Evolutionary conservation across 176 grass and related monocot species (phyloP), one percentile per base, ranked within the genome.

Genomic region (Raddia distichophylla): DNA sequence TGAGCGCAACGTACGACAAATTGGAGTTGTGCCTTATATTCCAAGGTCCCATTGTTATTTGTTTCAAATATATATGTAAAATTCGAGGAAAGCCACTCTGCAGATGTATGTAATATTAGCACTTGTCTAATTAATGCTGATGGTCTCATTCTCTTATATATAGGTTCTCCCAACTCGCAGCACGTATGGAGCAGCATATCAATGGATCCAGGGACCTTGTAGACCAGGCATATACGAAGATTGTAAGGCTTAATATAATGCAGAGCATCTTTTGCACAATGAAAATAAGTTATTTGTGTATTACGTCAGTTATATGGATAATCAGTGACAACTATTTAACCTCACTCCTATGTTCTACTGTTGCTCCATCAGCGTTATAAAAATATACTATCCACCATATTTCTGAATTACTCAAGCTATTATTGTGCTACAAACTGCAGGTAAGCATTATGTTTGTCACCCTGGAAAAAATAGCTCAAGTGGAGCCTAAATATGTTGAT

Each of bases 381-480:
- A 75, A 49, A 19, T 46, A n/a, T n/a, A 17, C 46, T 69, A 27
- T 5, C 22, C 46, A 77, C 7, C 14, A 63, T 65, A 3, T 51
- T 63, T 37, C 8, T 19, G 3, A 60, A 20, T 81, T 79, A 48
- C 37, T 55, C 35, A 64, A 85, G 64, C 17, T 79, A 17, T 65
- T 82, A 7, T 17, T 75, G 40, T 80, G 68, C 47, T 40, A 60
- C 61, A 77, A 80, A 75, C n/a, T n/a, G n/a, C 73, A 94, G 92
- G 92, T 94, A 13, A 94, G 77, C 64, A 91, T 94, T 78, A 98
- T 98, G 92, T 98, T 98, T 91, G 92, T 95, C 8, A 93, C 85
- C 57, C 79, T 98, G 73, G 95, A 98, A 87, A 95, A 90, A 86
- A 88, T 89, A 80, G 92, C 92, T 89, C 95, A 95, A 84, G 77